Conservation (phyloP, 805 yeast genomes). For the Cyberlindnera saturnus region DNA sequence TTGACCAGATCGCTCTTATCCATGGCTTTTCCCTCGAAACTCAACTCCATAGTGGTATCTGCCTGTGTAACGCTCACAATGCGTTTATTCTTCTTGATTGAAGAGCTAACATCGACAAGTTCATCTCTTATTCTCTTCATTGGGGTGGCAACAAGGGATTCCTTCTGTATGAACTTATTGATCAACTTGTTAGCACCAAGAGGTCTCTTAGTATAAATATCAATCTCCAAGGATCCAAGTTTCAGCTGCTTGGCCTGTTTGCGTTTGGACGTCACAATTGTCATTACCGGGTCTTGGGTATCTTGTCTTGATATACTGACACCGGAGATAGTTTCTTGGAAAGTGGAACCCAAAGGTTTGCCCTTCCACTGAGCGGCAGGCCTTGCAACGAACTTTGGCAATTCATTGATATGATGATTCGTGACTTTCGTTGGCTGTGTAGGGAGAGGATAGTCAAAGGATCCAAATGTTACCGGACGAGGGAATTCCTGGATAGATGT, state of each 20-base stretch:
- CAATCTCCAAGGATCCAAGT: constrained; percentile 16
- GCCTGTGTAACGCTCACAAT: constrained; percentile 9
- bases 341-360: constrained; percentile 8
- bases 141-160: constrained; percentile 9
- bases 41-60: constrained; percentile 30
- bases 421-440: not conserved
- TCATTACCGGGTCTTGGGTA: constrained; percentile 10
- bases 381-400: constrained; percentile 12
- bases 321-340: constrained; percentile 4
- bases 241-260: constrained; percentile 8
- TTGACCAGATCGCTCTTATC: constrained; percentile 36
- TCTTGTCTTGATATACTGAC: not conserved
- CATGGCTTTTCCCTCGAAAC: constrained; percentile 42
- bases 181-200: constrained; percentile 1
- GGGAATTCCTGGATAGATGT: constrained; percentile 12
- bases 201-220: constrained; percentile 4
- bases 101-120: constrained; percentile 16
- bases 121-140: constrained; percentile 26
- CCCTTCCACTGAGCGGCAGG: constrained; percentile 9
- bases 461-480: constrained; percentile 6
- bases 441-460: constrained; percentile 15
- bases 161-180: constrained; percentile 9
- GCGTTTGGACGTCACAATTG: constrained; percentile 8
- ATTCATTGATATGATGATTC: constrained; percentile 6
- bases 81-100: constrained; percentile 23